Base-by-base conservation (phyloP, 2,329 filamentous ascomycete species). In the Curvularia lunata region DNA sequence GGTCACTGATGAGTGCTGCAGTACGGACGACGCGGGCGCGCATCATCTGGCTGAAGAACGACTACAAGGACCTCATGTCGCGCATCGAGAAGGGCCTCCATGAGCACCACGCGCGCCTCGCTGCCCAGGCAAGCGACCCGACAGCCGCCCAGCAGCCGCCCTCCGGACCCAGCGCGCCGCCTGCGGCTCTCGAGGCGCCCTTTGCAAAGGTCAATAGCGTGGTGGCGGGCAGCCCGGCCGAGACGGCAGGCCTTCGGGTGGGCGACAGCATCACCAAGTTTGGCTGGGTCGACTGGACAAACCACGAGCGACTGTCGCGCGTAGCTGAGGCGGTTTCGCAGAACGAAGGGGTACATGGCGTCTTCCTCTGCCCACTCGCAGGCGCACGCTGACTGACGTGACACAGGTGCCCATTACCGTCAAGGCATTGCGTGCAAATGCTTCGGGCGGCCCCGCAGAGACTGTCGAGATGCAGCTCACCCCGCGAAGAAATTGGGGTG, bases 181-280 rank as follows among this genome's bases (percentile, higher is more conserved):
- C 74, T 41, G 58, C 70, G n/a, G 64, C 78, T 8, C 67, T 85
- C 19, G 84, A 86, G 62, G 82, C 83, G 45, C 86, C 90, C 0
- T 99, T 99, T 75, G 95, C 95, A 30, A 95, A 87, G 74, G 91
- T 99, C 66, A 97, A 97, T 73, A 90, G 85, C 52, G 90, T 99
- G 9, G 87, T 89, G 34, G 77, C 85, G 19, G 85, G 84, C 51
- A 95, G 94, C 70, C 95, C 95, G 12, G 95, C 95, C 9, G 89
- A 91, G 34, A 80, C 84, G 52, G 93, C 95, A 25, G 95, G 95
- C 1, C 80, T 99, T 65, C 88, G 88, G 75, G 79, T 85, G 2
- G 93, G 91, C 23, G 95, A 99, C 77, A 83, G 86, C 71, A 89
- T 99, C 64, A 87, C 89, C 58, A 89, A 85, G 69, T 97, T 99